A percentile compares a stretch with the other conserved stretches of the same genome.
Evolutionary conservation across 2,329 filamentous ascomycete genomes (phyloP).

Genomic region (Calonectria montana): DNA sequence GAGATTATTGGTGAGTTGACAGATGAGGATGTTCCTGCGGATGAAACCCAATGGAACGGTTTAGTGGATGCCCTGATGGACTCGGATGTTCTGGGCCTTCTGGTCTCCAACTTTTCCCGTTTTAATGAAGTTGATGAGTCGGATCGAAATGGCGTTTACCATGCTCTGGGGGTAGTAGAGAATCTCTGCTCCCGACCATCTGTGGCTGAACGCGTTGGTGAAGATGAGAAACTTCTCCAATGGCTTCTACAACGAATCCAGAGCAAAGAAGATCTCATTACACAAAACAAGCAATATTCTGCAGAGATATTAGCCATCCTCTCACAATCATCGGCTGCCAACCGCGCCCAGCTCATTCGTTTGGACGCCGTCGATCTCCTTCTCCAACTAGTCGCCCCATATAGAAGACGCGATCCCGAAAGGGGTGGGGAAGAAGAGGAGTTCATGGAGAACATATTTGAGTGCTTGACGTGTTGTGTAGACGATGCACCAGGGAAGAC

Average conservation of each 20-base stretch:
- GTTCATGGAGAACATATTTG: conserved; percentile 94
- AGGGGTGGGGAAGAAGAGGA: conserved; percentile 93
- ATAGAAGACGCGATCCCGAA: conserved; percentile 86
- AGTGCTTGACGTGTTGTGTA: conserved; percentile 82
- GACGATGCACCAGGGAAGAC: conserved; percentile 80
- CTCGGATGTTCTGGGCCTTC: conserved; percentile 77
- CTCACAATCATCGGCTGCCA: conserved; percentile 77
- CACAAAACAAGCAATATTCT: conserved; percentile 95
- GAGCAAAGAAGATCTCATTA: conserved; percentile 73
- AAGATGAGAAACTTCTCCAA: conserved; percentile 73
- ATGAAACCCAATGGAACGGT: conserved; percentile 82
- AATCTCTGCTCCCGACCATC: conserved; percentile 80
- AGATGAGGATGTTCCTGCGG: conserved; percentile 89
- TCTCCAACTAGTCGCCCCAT: conserved; percentile 85
- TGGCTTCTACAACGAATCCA: conserved; percentile 85
- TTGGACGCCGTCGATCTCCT: conserved; percentile 81
- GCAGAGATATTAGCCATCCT: conserved; percentile 93
- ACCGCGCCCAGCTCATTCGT: conserved; percentile 70
- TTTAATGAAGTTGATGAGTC: conserved; percentile 79
- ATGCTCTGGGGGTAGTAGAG: conserved; percentile 85
- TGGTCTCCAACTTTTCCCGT: conserved; percentile 82
- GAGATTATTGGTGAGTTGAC: conserved; percentile 92
- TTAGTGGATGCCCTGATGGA: conserved; percentile 76
- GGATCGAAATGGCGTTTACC: conserved; percentile 88
- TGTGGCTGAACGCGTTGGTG: conserved; percentile 78